phyloP scores from a whole-genome alignment of 768 basidiomycete species.

The Psilocybe tampanensis region DNA sequence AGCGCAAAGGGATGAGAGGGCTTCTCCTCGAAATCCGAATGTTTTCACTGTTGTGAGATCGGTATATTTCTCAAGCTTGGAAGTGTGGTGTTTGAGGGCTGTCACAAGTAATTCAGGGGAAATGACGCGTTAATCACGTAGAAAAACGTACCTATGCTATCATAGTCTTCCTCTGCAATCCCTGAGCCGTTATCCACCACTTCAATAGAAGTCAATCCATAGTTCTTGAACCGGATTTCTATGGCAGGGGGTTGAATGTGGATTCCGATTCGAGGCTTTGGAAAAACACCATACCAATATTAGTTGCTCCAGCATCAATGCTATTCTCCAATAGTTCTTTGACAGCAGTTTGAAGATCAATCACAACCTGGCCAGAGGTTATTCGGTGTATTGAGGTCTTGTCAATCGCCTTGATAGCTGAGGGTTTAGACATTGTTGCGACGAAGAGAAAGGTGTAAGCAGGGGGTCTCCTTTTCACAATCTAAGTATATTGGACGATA shows the following conservation, averaged over 20 bases:
- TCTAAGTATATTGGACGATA: too few species aligned
- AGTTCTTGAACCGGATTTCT: slow-evolving; percentile 92
- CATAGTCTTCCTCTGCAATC: slow-evolving; percentile 76
- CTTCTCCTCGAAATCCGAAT: slow-evolving; percentile 97
- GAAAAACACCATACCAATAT: slow-evolving; percentile 62
- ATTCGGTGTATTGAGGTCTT: slow-evolving; percentile 80
- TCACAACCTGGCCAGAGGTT: slow-evolving; percentile 93
- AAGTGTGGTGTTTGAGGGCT: slow-evolving; percentile 94
- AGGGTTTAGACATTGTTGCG: slow-evolving; percentile 6
- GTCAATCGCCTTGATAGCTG: slow-evolving; percentile 66
- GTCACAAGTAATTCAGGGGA: background rate
- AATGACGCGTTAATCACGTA: background rate
- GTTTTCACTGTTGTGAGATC: slow-evolving; percentile 76
- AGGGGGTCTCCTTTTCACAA: background rate
- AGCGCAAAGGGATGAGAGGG: slow-evolving; percentile 90
- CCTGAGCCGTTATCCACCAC: slow-evolving; percentile 93
- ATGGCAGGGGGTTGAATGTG: background rate
- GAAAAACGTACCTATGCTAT: slow-evolving; percentile 65
- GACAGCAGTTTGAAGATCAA: slow-evolving; percentile 90
- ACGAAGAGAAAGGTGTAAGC: background rate
- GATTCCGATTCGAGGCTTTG: background rate
- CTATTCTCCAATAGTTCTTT: slow-evolving; percentile 98
- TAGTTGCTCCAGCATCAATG: slow-evolving; percentile 88
- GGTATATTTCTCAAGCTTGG: slow-evolving; percentile 78
- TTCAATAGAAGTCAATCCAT: slow-evolving; percentile 82